A percentile compares a stretch with the other conserved stretches of the same genome.
Conservation (phyloP, 2,329 filamentous ascomycete genomes). For the Fonsecaea monophora region DNA sequence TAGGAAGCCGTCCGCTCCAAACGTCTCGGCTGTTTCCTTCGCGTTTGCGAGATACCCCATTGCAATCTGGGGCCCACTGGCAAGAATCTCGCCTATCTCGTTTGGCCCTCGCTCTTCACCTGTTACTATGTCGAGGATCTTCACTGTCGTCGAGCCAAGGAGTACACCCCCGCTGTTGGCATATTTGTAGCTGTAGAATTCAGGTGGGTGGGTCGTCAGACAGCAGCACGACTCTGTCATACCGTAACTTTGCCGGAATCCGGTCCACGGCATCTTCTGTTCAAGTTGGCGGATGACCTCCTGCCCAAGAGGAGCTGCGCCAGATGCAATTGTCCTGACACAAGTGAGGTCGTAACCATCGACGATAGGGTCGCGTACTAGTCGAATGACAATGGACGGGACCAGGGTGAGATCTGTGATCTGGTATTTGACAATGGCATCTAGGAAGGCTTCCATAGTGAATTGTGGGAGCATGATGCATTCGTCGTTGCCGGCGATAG, state of each 20-base stretch:
- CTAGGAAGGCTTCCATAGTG: constrained; percentile 64
- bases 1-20: constrained; percentile 65
- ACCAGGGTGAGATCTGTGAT: constrained; percentile 65
- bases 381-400: constrained; percentile 66
- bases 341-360: constrained; percentile 58
- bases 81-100: constrained; percentile 67
- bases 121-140: constrained; percentile 59
- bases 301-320: constrained; percentile 64
- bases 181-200: constrained; percentile 64
- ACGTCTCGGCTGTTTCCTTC: constrained; percentile 71
- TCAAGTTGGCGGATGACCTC: constrained; percentile 65
- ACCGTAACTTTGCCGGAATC: constrained; percentile 71
- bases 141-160: constrained; percentile 64
- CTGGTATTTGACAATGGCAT: constrained; percentile 59
- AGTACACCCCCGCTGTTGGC: constrained; percentile 56
- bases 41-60: constrained; percentile 77
- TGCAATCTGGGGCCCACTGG: constrained; percentile 82
- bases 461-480: constrained; percentile 70
- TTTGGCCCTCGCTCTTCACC: constrained; percentile 56
- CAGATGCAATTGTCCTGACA: constrained; percentile 62
- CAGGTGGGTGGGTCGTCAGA: constrained; percentile 66
- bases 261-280: constrained; percentile 64
- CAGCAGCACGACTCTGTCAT: constrained; percentile 71
- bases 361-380: constrained; percentile 61
- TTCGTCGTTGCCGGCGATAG: constrained; percentile 67